Base-by-base conservation (phyloP, 2,329 filamentous ascomycete species). In the Eutypella sp. region DNA sequence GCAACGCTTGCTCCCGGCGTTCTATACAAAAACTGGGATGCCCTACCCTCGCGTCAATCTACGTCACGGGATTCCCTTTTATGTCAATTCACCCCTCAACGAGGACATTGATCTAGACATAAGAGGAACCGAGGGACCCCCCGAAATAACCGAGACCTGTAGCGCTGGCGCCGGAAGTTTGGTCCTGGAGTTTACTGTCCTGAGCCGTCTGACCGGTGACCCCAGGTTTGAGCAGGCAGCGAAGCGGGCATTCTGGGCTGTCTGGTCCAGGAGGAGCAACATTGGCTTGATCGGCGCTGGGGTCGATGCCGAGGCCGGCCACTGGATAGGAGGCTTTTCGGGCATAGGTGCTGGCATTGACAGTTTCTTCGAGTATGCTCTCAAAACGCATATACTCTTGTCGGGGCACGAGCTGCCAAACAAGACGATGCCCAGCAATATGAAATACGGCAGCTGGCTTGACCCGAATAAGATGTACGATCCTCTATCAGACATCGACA, bases 281-380 rank as follows among this genome's bases (percentile, higher is more conserved):
- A 89, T 96, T 57, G 89, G 89, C 4, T 74, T 99, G 20, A 85
- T 99, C 51, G 93, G 92, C 7, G 87, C 89, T 47, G 92, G 91
- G 3, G 90, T 99, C 50, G 92, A 96, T 68, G 89, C 90, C 1
- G 92, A 97, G 62, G 86, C 82, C 23, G 93, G 92, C 0, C 77
- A 86, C 55, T 99, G 93, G 93, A 84, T 93, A 27, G 86, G 86
- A 8, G 79, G 87, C 2, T 91, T 89, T 63, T 85, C 92, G n/a
- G 92, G 93, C 24, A 95, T 99, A 56, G 93, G 93, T 41, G 93
- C 93, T 7, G 93, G 93, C 33, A 89, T 96, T 59, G 93, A 99
- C 69, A 96, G 91, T 68, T 99, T 99, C 70, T 97, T 96, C 60
- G 93, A 99, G 68, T 99, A 99, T 67, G 91, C 93, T 3, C 78